Evolutionary conservation across 495 filamentous ascomycete genomes (phyloP).

Genomic region (Chaetomium fimeti): DNA sequence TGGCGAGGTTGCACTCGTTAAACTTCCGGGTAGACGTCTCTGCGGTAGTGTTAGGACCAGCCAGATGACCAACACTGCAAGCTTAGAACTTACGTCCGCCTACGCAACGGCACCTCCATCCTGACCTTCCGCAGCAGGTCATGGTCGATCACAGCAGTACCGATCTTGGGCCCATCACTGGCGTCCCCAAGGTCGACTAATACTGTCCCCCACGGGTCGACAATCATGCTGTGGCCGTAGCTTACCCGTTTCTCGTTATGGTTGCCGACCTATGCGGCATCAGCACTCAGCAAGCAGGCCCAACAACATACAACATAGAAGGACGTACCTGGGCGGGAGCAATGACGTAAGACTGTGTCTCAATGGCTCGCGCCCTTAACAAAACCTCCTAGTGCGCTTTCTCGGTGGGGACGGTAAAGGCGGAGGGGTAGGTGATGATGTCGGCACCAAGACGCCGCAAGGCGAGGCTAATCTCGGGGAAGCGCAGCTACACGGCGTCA

Average conservation of each 20-base stretch:
- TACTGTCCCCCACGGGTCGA: constrained; percentile 85
- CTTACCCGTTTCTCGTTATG: constrained; percentile 79
- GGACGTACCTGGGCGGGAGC: constrained; percentile 73
- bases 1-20: background rate
- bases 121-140: constrained; percentile 49
- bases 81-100: constrained; percentile 47
- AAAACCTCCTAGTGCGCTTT: constrained; percentile 80
- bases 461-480: constrained; percentile 72
- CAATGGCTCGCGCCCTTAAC: constrained; percentile 79
- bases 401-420: constrained; percentile 88
- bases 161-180: constrained; percentile 44
- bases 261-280: constrained; percentile 11
- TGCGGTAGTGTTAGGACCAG: constrained; percentile 4
- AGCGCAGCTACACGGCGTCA: constrained; percentile 51
- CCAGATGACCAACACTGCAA: background rate
- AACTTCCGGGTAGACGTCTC: constrained; percentile 34
- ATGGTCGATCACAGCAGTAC: constrained; percentile 49
- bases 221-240: constrained; percentile 86
- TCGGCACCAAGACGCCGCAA: constrained; percentile 56
- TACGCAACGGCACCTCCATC: constrained; percentile 62
- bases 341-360: constrained; percentile 83
- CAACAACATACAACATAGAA: constrained; percentile 38
- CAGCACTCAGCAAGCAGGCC: background rate
- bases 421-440: constrained; percentile 82
- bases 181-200: constrained; percentile 59